Percentiles rank a stretch among this genome's conserved stretches.
phyloP scores from a whole-genome alignment of 2,329 filamentous ascomycete species.

The Microsporum audouinii region DNA sequence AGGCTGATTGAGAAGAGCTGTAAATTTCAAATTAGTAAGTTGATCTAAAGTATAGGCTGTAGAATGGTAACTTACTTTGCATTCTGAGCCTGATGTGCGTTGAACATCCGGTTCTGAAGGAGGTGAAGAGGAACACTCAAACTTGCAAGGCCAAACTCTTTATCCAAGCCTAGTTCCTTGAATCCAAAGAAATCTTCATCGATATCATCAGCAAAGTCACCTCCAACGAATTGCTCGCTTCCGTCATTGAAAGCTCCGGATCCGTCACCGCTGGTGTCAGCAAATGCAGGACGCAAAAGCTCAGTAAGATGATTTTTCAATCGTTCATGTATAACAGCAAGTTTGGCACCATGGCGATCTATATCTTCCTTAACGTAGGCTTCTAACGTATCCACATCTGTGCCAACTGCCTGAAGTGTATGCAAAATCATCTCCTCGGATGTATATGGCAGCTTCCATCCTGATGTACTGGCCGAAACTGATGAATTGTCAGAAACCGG shows the following conservation, averaged over 20 bases:
- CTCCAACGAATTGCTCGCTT: conserved; percentile 90
- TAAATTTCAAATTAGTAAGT: conserved; percentile 8
- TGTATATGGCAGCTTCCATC: conserved; percentile 58
- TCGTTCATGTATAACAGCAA: conserved; percentile 77
- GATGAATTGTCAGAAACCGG: conserved; percentile 39
- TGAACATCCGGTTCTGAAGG: conserved; percentile 80
- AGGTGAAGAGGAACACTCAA: conserved; percentile 89
- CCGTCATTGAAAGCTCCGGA: conserved; percentile 89
- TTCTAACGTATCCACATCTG: conserved; percentile 71
- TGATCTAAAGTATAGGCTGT: conserved; percentile 2
- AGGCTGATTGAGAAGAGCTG: conserved; percentile 40
- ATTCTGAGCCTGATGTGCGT: conserved; percentile 67
- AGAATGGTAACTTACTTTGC: conserved; percentile 36
- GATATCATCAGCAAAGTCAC: conserved; percentile 94
- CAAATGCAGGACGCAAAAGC: conserved; percentile 76
- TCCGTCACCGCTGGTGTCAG: conserved; percentile 69
- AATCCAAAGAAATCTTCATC: conserved; percentile 99
- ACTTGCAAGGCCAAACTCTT: conserved; percentile 76
- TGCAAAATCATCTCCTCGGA: conserved; percentile 81
- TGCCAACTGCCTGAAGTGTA: conserved; percentile 70
- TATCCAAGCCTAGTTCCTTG: conserved; percentile 83
- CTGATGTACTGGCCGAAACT: conserved; percentile 19
- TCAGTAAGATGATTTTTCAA: conserved; percentile 93
- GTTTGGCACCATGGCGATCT: conserved; percentile 69
- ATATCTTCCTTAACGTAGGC: conserved; percentile 84